Percentiles rank a stretch among this genome's conserved stretches.
Evolutionary conservation across 768 basidiomycete species (phyloP).

Genomic region (Strobilomyces confusus): DNA sequence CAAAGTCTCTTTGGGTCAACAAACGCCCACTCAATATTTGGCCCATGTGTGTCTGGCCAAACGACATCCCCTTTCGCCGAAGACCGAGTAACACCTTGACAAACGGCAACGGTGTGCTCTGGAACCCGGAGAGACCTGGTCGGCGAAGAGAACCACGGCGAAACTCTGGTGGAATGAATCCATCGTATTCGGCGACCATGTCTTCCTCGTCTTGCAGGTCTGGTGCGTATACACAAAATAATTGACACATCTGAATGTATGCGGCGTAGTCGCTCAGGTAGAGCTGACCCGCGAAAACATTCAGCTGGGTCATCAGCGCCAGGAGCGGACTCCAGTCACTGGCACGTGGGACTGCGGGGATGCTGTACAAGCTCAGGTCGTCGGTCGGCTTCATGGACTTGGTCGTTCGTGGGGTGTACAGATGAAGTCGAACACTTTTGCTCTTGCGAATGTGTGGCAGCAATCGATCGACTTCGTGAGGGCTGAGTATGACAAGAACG

Average conservation of each 20-base stretch:
- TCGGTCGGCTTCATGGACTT: background rate
- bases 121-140: too few relatives aligned
- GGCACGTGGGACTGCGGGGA: slow-evolving; percentile 19
- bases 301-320: slow-evolving; percentile 32
- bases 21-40: too few relatives aligned
- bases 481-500: background rate
- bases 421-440: background rate
- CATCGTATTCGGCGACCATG: slow-evolving; percentile 23
- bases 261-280: slow-evolving; percentile 33
- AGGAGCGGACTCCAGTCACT: slow-evolving; percentile 15
- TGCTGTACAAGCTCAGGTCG: slow-evolving; percentile 7
- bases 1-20: too few relatives aligned
- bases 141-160: background rate
- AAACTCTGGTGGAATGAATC: slow-evolving; percentile 17
- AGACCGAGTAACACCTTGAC: too few relatives aligned
- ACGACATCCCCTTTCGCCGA: too few relatives aligned
- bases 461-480: background rate
- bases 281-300: slow-evolving; percentile 44
- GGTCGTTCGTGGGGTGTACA: background rate
- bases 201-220: slow-evolving; percentile 43
- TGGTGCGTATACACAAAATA: slow-evolving; percentile 36
- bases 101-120: too few relatives aligned
- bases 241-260: slow-evolving; percentile 34
- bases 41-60: too few relatives aligned
- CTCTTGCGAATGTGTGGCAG: background rate